Conservation (phyloP, 2,329 filamentous ascomycete species). For the Leptographium flavum region DNA sequence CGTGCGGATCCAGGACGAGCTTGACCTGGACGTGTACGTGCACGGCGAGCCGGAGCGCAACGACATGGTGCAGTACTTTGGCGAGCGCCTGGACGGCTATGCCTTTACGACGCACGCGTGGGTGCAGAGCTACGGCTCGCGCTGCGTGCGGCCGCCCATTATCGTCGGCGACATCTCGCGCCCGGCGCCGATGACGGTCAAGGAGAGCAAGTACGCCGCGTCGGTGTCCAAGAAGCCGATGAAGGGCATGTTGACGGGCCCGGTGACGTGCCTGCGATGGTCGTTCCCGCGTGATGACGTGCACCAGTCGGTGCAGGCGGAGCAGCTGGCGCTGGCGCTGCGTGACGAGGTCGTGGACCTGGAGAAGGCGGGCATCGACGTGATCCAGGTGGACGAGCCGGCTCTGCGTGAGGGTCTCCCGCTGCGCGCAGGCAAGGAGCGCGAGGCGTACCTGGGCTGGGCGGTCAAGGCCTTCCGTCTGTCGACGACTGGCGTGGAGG, state of each 20-base stretch:
- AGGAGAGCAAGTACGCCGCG: conserved; percentile 98
- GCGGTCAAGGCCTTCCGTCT: conserved; percentile 97
- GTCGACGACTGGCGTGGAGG: conserved; percentile 79
- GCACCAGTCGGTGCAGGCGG: conserved; percentile 96
- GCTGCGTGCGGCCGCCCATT: conserved; percentile 95
- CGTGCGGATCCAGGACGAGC: conserved; percentile 95
- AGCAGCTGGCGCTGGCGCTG: conserved; percentile 95
- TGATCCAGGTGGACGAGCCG: conserved; percentile 99
- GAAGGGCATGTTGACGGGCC: conserved; percentile 99
- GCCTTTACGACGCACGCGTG: conserved; percentile 98
- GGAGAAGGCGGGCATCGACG: conserved; percentile 87
- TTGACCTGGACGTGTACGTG: conserved; percentile 90
- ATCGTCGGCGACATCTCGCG: conserved; percentile 98
- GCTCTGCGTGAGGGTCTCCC: conserved; percentile 98
- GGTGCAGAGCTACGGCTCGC: conserved; percentile 95
- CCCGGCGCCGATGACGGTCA: conserved; percentile 95
- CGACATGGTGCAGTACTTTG: conserved; percentile 99
- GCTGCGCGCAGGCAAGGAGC: conserved; percentile 84
- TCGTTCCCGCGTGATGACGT: conserved; percentile 99
- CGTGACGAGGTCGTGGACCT: conserved; percentile 98
- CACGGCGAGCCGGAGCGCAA: conserved; percentile 99
- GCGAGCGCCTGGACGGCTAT: conserved; percentile 92
- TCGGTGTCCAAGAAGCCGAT: conserved; percentile 96
- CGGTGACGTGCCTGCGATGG: conserved; percentile 97
- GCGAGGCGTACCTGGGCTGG: conserved; percentile 93